Evolutionary conservation across 2,329 filamentous ascomycete genomes (phyloP).

Genomic region (Pseudomassariella vexata): DNA sequence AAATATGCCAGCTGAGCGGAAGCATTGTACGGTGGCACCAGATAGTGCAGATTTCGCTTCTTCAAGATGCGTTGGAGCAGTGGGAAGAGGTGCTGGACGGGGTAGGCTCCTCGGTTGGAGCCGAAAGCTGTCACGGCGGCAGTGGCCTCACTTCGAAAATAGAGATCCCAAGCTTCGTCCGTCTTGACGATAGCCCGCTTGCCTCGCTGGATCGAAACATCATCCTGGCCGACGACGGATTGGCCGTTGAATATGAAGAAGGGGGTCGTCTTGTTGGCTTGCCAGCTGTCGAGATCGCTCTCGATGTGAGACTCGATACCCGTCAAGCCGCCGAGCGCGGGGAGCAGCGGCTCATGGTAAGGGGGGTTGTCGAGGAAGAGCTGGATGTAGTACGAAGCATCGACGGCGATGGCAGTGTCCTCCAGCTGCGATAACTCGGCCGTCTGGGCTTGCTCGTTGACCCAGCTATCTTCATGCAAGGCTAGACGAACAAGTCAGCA

Average conservation of each 20-base stretch:
- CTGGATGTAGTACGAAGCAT: slow-evolving; percentile 84
- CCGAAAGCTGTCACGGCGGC: slow-evolving; percentile 85
- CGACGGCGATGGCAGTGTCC: slow-evolving; percentile 72
- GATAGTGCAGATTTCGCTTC: slow-evolving; percentile 64
- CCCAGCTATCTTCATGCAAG: slow-evolving; percentile 33
- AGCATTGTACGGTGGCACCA: slow-evolving; percentile 82
- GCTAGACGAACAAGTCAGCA: slow-evolving; percentile 21
- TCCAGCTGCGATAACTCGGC: slow-evolving; percentile 66
- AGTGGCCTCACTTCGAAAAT: slow-evolving; percentile 73
- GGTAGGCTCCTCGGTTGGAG: slow-evolving; percentile 63
- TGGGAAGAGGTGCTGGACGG: slow-evolving; percentile 66
- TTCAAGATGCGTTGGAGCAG: slow-evolving; percentile 71
- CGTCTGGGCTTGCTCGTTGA: slow-evolving; percentile 33
- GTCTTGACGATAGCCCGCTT: slow-evolving; percentile 64
- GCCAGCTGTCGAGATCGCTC: slow-evolving; percentile 68
- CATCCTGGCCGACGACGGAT: slow-evolving; percentile 69
- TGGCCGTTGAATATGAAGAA: slow-evolving; percentile 92
- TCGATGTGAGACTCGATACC: slow-evolving; percentile 72
- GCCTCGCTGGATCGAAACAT: slow-evolving; percentile 58
- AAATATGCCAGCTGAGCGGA: slow-evolving; percentile 79
- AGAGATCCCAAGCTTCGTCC: slow-evolving; percentile 78
- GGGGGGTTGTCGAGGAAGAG: slow-evolving; percentile 65
- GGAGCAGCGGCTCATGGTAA: slow-evolving; percentile 79
- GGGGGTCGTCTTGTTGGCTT: slow-evolving; percentile 63
- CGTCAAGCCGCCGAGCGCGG: slow-evolving; percentile 84